phyloP scores from a whole-genome alignment of 1,284 basidiomycete species.

The Pseudozyma tsukubaensis region DNA sequence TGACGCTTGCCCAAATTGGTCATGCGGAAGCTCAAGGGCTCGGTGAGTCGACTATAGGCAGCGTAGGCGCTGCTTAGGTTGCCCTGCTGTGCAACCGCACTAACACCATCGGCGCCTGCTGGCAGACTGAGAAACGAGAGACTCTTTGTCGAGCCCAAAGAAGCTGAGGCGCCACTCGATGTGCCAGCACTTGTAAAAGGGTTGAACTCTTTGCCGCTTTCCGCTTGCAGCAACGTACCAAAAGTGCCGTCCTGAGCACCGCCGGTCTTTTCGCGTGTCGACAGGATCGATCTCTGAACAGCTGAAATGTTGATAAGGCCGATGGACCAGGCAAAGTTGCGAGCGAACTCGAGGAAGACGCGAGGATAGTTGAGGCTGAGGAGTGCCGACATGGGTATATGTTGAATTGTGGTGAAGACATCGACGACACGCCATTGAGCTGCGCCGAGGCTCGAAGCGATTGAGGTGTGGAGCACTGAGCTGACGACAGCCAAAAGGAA shows the following conservation, averaged over 20 bases:
- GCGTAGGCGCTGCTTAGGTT: slow-evolving; percentile 15
- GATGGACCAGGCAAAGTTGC: slow-evolving; percentile 90
- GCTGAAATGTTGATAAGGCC: slow-evolving; percentile 79
- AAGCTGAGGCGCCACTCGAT: slow-evolving; percentile 12
- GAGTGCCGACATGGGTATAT: slow-evolving; percentile 80
- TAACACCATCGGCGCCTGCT: background rate
- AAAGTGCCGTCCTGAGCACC: slow-evolving; percentile 73
- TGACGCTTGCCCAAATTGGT: slow-evolving; percentile 47
- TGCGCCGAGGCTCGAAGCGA: slow-evolving; percentile 68
- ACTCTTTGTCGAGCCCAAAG: slow-evolving; percentile 19
- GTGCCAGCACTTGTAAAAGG: slow-evolving; percentile 44
- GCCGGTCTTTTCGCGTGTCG: slow-evolving; percentile 83
- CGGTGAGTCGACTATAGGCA: slow-evolving; percentile 19
- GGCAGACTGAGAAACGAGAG: slow-evolving; percentile 26
- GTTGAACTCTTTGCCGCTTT: slow-evolving; percentile 52
- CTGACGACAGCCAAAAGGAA: slow-evolving; percentile 78
- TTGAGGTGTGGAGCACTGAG: slow-evolving; percentile 76
- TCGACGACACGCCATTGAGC: slow-evolving; percentile 78
- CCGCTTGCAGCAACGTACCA: slow-evolving; percentile 44
- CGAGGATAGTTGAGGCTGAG: slow-evolving; percentile 87
- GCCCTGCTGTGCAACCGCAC: background rate
- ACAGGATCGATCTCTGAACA: slow-evolving; percentile 82
- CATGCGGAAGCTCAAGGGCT: slow-evolving; percentile 33
- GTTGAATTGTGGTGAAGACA: slow-evolving; percentile 83
- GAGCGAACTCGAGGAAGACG: slow-evolving; percentile 80